Base-by-base conservation (phyloP, 2,329 filamentous ascomycete species). In the Ophiosphaerella narmari region DNA sequence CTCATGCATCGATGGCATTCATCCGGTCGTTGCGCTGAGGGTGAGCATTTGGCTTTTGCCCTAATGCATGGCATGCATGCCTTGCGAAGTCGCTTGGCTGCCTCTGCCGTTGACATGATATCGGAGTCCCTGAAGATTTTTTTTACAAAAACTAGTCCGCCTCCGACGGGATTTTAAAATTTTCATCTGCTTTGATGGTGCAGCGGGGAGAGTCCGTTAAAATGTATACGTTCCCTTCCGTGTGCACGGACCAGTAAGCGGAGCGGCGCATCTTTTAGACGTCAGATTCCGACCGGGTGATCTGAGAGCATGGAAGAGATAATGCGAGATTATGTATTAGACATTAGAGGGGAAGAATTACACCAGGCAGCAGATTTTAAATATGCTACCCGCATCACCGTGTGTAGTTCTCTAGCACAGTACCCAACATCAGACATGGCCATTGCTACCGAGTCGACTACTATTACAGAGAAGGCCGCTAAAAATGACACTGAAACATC, bases 21-120 rank as follows among this genome's bases (percentile, higher is more conserved):
- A 31, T 59, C 55, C 13, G 41, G 29, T 31, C 54, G 34, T 12
- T 60, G 43, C 16, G 54, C 54, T 16, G 45, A 52, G 24, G 60
- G 51, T 5, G 60, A 55, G 36, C 62, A 65, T 51, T 65, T 65
- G 8, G 62, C 60, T 46, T 65, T 65, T 2, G 62, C 58, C 9
- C 48, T 50, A 2, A 56, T 63, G 45, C 62, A 65, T 18, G 51
- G 41, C 26, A 55, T 50, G 51, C 62, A 65, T 7, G 62, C 58
- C 42, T 60, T 65, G 26, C 59, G 58, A 45, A 57, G 59, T 47
- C 48, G 57, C 23, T 18, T 18, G 24, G 1, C 21, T 7, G 29
- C 6, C 4, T 23, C 16, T 12, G 35, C 32, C 8, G 29, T 18
- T 18, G 37, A 44, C 47, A 50, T 44, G 41, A 34, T 11, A 29